These are phyloP conservation scores for Cicer cuneatum DNA, from an alignment of 306 rosid species.

Conservation along the genomic window DNA sequence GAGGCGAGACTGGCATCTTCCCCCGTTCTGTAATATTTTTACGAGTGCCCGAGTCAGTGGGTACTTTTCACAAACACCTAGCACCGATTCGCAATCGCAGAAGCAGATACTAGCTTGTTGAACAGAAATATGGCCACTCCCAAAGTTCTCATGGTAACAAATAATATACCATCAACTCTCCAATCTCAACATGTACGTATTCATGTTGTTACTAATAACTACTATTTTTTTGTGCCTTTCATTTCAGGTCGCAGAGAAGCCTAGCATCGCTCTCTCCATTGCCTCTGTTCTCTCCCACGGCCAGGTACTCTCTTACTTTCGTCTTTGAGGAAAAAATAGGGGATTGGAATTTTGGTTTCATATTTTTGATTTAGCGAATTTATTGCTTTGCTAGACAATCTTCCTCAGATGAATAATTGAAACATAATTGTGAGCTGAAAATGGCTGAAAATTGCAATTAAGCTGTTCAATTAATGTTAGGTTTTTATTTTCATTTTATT, in stretches of 20 bases:
- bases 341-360: background rate
- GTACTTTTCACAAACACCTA: slow-evolving; percentile 35
- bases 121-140: slow-evolving; percentile 51
- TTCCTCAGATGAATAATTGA: background rate
- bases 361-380: slow-evolving; percentile 11
- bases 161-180: background rate
- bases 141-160: slow-evolving; percentile 60
- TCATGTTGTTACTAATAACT: slow-evolving; percentile 5
- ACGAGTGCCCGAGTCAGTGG: too few relatives aligned
- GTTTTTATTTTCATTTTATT: background rate
- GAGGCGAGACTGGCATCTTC: too few relatives aligned
- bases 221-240: slow-evolving; percentile 22
- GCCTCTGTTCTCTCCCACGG: slow-evolving; percentile 80
- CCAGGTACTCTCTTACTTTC: slow-evolving; percentile 51
- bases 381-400: slow-evolving; percentile 3
- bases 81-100: background rate
- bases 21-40: too few relatives aligned
- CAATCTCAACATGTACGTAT: background rate
- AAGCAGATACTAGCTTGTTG: background rate
- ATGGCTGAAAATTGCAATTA: slow-evolving; percentile 1
- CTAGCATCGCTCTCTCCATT: slow-evolving; percentile 89
- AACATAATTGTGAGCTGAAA: background rate
- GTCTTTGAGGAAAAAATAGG: too few relatives aligned
- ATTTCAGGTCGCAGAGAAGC: slow-evolving; percentile 90
- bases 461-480: background rate